Base-by-base conservation (phyloP, 2,329 filamentous ascomycete genomes). In the Hymenoscyphus fructigenus region DNA sequence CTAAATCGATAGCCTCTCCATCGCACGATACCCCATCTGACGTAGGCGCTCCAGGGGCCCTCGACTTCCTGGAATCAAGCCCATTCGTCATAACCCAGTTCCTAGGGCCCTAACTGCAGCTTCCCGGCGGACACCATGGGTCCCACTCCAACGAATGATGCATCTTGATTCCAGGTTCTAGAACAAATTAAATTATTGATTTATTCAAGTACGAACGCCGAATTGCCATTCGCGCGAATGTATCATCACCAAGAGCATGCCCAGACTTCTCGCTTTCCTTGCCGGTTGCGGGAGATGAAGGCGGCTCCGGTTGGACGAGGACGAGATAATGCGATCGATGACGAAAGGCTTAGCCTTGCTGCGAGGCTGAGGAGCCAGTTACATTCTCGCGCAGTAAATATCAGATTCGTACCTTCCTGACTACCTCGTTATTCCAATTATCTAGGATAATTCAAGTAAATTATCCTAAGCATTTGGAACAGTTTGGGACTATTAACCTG, bases 71-170 rank as follows among this genome's bases (percentile, higher is more conserved):
- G 20, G 47, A 50, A 50, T 20, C 47, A 50, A 50, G 47, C 47
- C 47, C 47, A 50, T 50, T 50, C 47, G 47, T 50, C 47, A 50
- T 50, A 50, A 50, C n/a, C 47, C 20, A 50, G 9, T 50, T 50
- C 23, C 47, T n/a, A 50, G 47, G 47, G 47, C 6, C 47, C 41
- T 50, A 50, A 50, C 20, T 50, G 47, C 20, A 50, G 20, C 47
- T 14, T 50, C 47, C 47, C 47, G 47, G 4, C 20, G 4, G 20
- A 1, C n/a, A 47, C 41, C 15, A 17, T 7, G 5, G 12, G 15
- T 44, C 29, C 29, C 29, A 32, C 9, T 50, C 5, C 34, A 36
- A 36, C 34, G 14, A 36, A 38, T 38, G 20, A 50, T 50, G 41
- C 41, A 47, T 50, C 20, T 26, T n/a, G 4, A 50, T 12, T 23